Percentiles rank a stretch among this genome's conserved stretches.
Evolutionary conservation across 208 protist genomes (phyloP).

Genomic region (Vickermania ingenoplastis): DNA sequence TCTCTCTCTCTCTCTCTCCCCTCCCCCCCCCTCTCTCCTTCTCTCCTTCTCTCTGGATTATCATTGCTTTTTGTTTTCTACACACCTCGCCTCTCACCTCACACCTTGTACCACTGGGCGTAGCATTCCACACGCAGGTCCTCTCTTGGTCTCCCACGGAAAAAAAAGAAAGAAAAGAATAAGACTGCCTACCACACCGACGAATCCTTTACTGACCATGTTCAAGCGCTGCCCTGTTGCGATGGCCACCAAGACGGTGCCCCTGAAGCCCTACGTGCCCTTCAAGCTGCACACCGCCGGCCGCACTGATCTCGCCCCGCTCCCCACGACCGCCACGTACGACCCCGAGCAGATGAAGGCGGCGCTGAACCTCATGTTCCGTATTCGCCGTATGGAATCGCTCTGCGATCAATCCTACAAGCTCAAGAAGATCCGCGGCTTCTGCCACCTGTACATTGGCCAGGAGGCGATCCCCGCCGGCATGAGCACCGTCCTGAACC

Average conservation of each 20-base stretch:
- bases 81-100: too few relatives aligned
- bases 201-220: slow-evolving; percentile 22
- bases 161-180: too few relatives aligned
- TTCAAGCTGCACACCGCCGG: slow-evolving; percentile 67
- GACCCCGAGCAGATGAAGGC: slow-evolving; percentile 68
- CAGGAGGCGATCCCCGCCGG: slow-evolving; percentile 95
- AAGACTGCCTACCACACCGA: too few relatives aligned
- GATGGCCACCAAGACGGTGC: slow-evolving; percentile 58
- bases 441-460: slow-evolving; percentile 98
- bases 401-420: slow-evolving; percentile 95
- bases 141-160: too few relatives aligned
- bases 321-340: slow-evolving; percentile 66
- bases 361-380: slow-evolving; percentile 81
- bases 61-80: too few relatives aligned
- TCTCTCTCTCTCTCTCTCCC: too few relatives aligned
- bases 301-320: slow-evolving; percentile 52
- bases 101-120: too few relatives aligned
- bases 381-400: slow-evolving; percentile 93
- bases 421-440: slow-evolving; percentile 94
- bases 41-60: too few relatives aligned
- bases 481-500: slow-evolving; percentile 86
- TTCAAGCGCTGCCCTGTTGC: slow-evolving; percentile 45
- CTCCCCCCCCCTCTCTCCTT: too few relatives aligned
- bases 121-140: too few relatives aligned
- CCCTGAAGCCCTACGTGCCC: slow-evolving; percentile 56